Evolutionary conservation across 1,139 yeast genomes (phyloP), one percentile per base, ranked within the genome.

Genomic region (Geotrichum citri-aurantii): DNA sequence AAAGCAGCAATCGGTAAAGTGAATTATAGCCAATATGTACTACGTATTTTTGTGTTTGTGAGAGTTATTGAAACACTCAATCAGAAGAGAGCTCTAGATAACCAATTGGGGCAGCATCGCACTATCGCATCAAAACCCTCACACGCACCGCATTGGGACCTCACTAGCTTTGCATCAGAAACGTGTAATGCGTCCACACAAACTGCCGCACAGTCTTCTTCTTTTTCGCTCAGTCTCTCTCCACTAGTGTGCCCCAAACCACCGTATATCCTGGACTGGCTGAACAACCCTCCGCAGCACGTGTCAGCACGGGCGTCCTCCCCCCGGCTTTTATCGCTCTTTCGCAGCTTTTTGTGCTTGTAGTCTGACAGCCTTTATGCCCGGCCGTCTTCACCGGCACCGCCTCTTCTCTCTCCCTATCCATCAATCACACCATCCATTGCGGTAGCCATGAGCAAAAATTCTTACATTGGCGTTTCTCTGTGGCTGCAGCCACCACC

Each of bases 401-500:
- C 17, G 40, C 40, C 14, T 33, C 40, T 11, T 33, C 40, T 33
- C 40, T 33, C 6, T n/a, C 17, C 40, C 44, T 6, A 7, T 37
- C 44, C 44, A 10, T n/a, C 21, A 37, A 5, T 19, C 5, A 10
- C n/a, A n/a, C n/a, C 21, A 37, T 6, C 44, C 5, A 11, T 12
- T 17, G 44, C 7, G 7, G 7, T 26, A 5, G 31, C 42, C 52
- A 58, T 58, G 61, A 54, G 46, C 51, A 51, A 50, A 42, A 54
- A 50, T 33, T 19, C 55, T 4, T 19, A 48, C 56, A 21, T 62
- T 69, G 79, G 76, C 23, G 69, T 84, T 57, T 83, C 95, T 60
- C 76, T 88, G 60, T 88, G 96, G 95, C 81, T 86, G 54, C 83
- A 86, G 71, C 96, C 96, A 2, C 81, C 77, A 59, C 77, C 77